Conservation (phyloP, 139 green algal genomes). For the Monoraphidium neglectum region DNA sequence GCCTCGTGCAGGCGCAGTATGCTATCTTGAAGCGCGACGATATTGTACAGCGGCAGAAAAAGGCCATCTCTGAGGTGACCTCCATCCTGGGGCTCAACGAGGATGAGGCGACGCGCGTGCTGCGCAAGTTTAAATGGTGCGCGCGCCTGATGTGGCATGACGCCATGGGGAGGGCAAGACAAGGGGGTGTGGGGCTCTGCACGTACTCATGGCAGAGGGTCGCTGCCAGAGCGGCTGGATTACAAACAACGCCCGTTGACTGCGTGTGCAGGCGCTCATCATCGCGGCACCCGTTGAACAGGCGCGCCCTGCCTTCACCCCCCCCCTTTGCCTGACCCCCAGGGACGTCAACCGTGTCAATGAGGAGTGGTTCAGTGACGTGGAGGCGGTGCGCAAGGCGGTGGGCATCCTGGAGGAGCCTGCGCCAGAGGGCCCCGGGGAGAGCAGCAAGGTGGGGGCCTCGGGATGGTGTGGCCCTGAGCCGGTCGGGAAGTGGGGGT, state of each 20-base stretch:
- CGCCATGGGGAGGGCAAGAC: too few relatives aligned
- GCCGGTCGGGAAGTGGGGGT: too few relatives aligned
- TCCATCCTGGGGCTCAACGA: slow-evolving; percentile 62
- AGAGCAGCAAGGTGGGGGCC: slow-evolving; percentile 10
- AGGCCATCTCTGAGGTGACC: slow-evolving; percentile 44
- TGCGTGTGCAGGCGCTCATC: too few relatives aligned
- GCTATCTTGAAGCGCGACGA: slow-evolving; percentile 38
- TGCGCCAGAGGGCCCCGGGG: slow-evolving; percentile 11
- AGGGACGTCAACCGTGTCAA: slow-evolving; percentile 81
- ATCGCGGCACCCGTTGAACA: too few relatives aligned
- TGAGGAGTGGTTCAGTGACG: slow-evolving; percentile 92
- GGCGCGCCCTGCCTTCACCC: neutral
- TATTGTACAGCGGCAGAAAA: slow-evolving; percentile 37
- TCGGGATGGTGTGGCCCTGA: too few relatives aligned
- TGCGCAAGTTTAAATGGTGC: slow-evolving; percentile 83
- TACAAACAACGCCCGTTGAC: too few relatives aligned
- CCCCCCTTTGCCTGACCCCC: neutral
- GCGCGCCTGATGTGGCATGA: too few relatives aligned
- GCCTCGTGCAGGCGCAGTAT: slow-evolving; percentile 31
- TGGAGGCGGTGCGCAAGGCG: slow-evolving; percentile 62
- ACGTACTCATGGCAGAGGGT: too few relatives aligned
- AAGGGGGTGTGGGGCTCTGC: too few relatives aligned
- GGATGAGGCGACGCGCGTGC: slow-evolving; percentile 64
- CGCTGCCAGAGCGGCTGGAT: too few relatives aligned
- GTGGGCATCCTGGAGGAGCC: slow-evolving; percentile 70